These are phyloP conservation scores for Cymodocea nodosa DNA, from an alignment of 116 monocot species.

Conservation along the genomic window DNA sequence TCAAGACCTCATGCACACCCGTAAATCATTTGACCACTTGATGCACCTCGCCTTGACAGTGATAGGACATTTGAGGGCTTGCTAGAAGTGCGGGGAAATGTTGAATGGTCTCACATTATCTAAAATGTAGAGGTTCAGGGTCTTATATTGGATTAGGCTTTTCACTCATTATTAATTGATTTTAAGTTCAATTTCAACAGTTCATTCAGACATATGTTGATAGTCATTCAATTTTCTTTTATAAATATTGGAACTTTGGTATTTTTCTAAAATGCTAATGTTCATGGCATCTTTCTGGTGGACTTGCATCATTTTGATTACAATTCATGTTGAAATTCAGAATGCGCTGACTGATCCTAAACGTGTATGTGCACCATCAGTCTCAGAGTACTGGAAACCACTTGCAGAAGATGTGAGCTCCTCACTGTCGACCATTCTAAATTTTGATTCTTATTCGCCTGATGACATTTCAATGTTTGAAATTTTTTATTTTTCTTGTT, in stretches of 20 bases:
- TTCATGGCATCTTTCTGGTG: background rate
- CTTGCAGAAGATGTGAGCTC: conserved; percentile 86
- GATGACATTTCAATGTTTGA: background rate
- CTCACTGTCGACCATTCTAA: background rate
- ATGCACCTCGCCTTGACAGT: too few relatives aligned
- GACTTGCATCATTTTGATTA: background rate
- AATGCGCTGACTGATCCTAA: conserved; percentile 79
- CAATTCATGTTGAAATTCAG: conserved; percentile 20
- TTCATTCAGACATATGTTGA: too few relatives aligned
- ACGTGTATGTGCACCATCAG: conserved; percentile 64
- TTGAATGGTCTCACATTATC: too few relatives aligned
- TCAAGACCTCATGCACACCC: too few relatives aligned
- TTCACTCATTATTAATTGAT: too few relatives aligned
- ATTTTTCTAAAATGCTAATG: background rate
- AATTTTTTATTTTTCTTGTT: background rate
- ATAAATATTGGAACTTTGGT: background rate
- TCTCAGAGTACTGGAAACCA: conserved; percentile 90
- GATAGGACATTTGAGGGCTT: too few relatives aligned
- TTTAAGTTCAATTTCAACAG: too few relatives aligned
- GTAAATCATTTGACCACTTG: too few relatives aligned
- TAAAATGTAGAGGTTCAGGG: too few relatives aligned
- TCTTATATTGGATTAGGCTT: too few relatives aligned
- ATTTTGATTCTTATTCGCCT: background rate
- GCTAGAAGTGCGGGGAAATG: too few relatives aligned
- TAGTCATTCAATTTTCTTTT: background rate